Evolutionary conservation across 441 rosid species (phyloP), one percentile per base, ranked within the genome.

Genomic region (Sinapis alba): DNA sequence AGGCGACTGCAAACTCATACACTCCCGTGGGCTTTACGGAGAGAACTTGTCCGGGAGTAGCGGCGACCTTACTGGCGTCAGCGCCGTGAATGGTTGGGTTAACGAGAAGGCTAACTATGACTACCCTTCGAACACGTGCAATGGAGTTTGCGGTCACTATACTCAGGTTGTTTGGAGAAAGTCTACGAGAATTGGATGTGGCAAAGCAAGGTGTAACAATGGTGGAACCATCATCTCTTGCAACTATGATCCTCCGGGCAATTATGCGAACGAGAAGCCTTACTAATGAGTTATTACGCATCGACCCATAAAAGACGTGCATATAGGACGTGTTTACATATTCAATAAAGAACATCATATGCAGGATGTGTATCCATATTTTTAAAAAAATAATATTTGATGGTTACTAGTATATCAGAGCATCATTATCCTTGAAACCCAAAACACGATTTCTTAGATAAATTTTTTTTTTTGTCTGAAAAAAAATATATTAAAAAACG

Each of bases 121-220:
- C 51, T 74, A 64, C 5, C 1, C 12, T 21, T 11, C 79, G 0
- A 78, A 78, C 51, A n/a, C 75, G 2, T 83, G 87, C 24, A 69
- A 65, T 2, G 43, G 69, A 12, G 43, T 3, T 1, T 83, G 86
- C 21, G 28, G 64, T 18, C 84, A 83, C 11, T 80, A 80, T 26
- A 80, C 86, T 60, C 86, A 83, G 43, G 80, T 83, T 2, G 80
- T 83, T 28, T 83, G 84, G 84, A 51, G 67, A 43, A 72, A 70
- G 2, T 80, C 84, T 1, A 62, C 30, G 63, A 78, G 68, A 51
- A n/a, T 81, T 1, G 86, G 86, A 20, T 81, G 84, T 66, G 83
- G 41, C 4, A 78, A 73, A 67, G 81, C 16, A 15, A 58, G 60
- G 64, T 83, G 86, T 34, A 38, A 56, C 30, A 66, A 34, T 66